Base-by-base conservation (phyloP, 2,329 filamentous ascomycete species). In the Venturia pyrina region DNA sequence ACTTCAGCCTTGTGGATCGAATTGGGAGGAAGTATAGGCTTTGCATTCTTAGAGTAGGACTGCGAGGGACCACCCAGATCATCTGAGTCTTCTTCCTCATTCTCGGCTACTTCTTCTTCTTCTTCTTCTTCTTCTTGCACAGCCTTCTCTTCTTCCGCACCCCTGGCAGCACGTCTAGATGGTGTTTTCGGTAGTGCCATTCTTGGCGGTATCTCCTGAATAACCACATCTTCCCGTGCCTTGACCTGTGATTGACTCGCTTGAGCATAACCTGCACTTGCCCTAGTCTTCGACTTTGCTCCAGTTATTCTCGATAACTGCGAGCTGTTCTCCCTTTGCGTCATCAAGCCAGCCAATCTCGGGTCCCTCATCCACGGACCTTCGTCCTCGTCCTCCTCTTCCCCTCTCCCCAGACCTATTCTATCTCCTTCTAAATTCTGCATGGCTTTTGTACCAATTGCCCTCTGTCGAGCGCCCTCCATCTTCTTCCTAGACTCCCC, bases 401-500 rank as follows among this genome's bases (percentile, higher is more conserved):
- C 56, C 13, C 59, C 44, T 50, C 66, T 62, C 10, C 65, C 56
- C n/a, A 44, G 6, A 11, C 11, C 19, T n/a, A n/a, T 24, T 32
- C 64, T 19, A 40, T 41, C 46, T 34, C 62, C 40, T 17, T 41
- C 37, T 37, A 65, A 4, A 15, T 62, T 62, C 60, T 19, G 15
- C 40, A 62, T 28, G 15, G 37, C 60, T 17, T 40, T 24, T 17
- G 8, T 5, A 4, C 37, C 43, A 17, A 28, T 44, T 8, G 7
- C 28, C 28, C 60, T 44, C 40, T 46, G 60, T 17, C 28, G 21
- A 17, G 60, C 28, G 28, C 40, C 43, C 60, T 46, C 70, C 60
- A 68, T 24, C 66, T 67, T 68, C 68, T 71, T 43, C 63, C 68
- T 68, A 50, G 69, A 57, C 60, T 65, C 67, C 48, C n/a, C 67